Evolutionary conservation across 169 alveolate species (phyloP), one percentile per base, ranked within the genome.

Genomic region (Plasmodium cynomolgi): DNA sequence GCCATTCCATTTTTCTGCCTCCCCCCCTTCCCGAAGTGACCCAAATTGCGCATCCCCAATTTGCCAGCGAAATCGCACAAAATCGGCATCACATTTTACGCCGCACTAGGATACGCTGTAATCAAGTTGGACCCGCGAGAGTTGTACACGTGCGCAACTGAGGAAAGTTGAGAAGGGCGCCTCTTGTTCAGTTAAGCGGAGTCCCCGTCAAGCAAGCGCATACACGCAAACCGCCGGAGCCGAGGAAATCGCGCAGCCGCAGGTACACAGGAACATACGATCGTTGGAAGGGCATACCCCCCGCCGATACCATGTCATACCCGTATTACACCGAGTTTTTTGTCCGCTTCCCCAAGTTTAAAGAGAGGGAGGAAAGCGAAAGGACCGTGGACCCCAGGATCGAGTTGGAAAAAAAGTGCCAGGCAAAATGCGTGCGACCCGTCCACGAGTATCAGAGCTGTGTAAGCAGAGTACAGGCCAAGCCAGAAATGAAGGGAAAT

Each of bases 401-500:
- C 81, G 95, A 95, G 68, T 96, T 96, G 81, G 97, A 94, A 90
- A 93, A 96, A 74, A 91, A 94, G 23, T 96, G 97, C 92, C 91
- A 93, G 37, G 95, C 96, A 62, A 93, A 90, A 82, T 96, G 97
- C 94, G 93, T 93, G 31, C 68, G 95, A 68, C 96, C 97, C 92
- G 97, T 96, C 13, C 84, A 95, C 77, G 97, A 95, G 79, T 96
- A 96, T 79, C 75, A 96, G 94, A 95, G 93, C 23, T 96, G 97
- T 88, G 93, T 92, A 47, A 94, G 83, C 77, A 91, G 97, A 39
- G 96, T 96, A 41, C 79, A 84, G 62, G 96, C 97, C 20, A 93
- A 96, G 58, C 92, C 96, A 31, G 97, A 96, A 74, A 94, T 93
- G 54, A 94, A 94, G 73, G 97, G 97, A 47, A 93, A 96, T 92